These are phyloP conservation scores for Pythium utonaiense DNA, from an alignment of 352 stramenopile species.

Conservation along the genomic window DNA sequence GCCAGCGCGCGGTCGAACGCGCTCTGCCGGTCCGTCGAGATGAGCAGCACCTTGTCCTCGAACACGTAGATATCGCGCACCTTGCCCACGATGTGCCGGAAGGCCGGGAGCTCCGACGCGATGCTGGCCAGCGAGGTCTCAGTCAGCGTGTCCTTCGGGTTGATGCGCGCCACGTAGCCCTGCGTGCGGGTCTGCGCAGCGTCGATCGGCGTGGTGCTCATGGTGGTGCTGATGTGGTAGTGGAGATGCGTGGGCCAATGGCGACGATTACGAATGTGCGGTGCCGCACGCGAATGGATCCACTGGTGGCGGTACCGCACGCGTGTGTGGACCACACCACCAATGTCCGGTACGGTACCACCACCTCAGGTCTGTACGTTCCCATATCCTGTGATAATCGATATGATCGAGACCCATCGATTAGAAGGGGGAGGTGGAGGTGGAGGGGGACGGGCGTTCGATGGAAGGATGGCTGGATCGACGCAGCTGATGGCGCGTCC, in stretches of 20 bases:
- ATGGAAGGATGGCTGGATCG: neutral
- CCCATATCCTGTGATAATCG: neutral
- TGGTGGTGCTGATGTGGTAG: slow-evolving; percentile 6
- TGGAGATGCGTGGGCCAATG: neutral
- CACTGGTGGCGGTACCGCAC: neutral
- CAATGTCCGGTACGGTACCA: neutral
- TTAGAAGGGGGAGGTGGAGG: neutral
- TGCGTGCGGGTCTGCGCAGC: slow-evolving; percentile 70
- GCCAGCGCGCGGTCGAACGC: slow-evolving; percentile 97
- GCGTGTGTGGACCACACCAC: neutral
- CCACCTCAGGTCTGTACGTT: neutral
- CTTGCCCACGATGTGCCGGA: slow-evolving; percentile 75
- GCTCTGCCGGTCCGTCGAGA: slow-evolving; percentile 98
- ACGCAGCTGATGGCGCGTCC: slow-evolving; percentile 1
- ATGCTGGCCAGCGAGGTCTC: slow-evolving; percentile 52
- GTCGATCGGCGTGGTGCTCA: slow-evolving; percentile 37
- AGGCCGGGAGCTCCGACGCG: slow-evolving; percentile 31
- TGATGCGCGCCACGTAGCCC: slow-evolving; percentile 60
- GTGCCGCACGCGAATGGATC: slow-evolving; percentile 1
- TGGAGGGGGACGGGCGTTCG: neutral
- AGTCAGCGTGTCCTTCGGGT: slow-evolving; percentile 39
- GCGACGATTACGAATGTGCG: slow-evolving; percentile 1
- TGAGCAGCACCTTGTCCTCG: slow-evolving; percentile 88
- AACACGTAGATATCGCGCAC: slow-evolving; percentile 93
- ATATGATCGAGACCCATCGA: neutral